Evolutionary conservation across 495 filamentous ascomycete genomes (phyloP).

Genomic region (Aspergillus steynii): DNA sequence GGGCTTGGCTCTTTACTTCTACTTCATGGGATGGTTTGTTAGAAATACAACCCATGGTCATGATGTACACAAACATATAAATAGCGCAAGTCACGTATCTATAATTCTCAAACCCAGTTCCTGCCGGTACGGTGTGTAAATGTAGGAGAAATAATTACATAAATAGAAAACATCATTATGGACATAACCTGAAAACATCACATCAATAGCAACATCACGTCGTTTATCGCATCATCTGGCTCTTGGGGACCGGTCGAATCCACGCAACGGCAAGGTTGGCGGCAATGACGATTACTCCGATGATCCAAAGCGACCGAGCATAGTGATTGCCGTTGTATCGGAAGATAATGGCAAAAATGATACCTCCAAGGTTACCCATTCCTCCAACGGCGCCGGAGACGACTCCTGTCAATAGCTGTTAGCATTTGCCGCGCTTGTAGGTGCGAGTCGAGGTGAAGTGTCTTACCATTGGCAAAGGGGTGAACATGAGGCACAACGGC

Average conservation of each 20-base stretch:
- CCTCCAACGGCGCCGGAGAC: constrained; percentile 78
- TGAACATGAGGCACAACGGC: constrained; percentile 82
- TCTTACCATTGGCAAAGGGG: constrained; percentile 68
- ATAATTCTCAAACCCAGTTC: neutral
- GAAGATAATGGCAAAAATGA: constrained; percentile 85
- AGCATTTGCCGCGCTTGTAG: constrained; percentile 8
- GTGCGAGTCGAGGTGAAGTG: neutral
- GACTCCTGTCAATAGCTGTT: constrained; percentile 50
- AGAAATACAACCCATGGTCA: neutral
- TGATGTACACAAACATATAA: neutral
- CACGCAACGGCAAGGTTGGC: constrained; percentile 68
- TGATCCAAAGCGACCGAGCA: constrained; percentile 73
- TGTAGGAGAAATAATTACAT: neutral
- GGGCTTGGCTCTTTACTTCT: neutral
- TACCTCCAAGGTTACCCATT: constrained; percentile 79
- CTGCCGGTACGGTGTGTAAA: neutral
- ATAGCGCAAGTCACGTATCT: neutral
- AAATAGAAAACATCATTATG: neutral
- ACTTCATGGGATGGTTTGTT: neutral
- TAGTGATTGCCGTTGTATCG: constrained; percentile 70
- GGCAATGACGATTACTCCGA: constrained; percentile 71
- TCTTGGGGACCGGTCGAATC: constrained; percentile 67
- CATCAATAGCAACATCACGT: neutral
- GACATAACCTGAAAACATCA: neutral
- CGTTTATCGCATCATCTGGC: constrained; percentile 12